Evolutionary conservation across 148 eudicot species (phyloP), one percentile per base, ranked within the genome.

Genomic region (Tetragonia tetragonoides): DNA sequence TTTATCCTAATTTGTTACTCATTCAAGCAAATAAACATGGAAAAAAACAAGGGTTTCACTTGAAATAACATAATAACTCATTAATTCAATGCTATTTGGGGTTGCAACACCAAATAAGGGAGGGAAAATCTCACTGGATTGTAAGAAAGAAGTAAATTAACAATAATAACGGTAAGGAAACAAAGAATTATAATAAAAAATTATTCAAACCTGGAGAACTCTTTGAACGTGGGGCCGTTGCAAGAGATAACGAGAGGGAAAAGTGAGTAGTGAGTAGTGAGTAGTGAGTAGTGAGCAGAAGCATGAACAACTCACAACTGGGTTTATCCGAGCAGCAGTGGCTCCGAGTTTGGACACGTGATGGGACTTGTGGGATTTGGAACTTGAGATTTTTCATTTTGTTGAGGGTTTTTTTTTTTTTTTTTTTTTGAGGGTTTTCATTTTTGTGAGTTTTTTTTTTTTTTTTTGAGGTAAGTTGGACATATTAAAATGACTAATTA

Each of bases 331-430:
- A 20, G 68, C 46, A 46, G 68, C 46, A 69, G 60, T 77, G 80
- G 74, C 59, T 68, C 46, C 8, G 56, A 77, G 59, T 60, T 69
- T 23, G 57, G 74, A 77, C 80, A 77, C 80, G 80, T 77, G 74
- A 69, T 24, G n/a, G 39, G 10, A 53, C 41, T 67, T 21, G 14
- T 28, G 34, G 34, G 1, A 28, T 28, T 28, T 28, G 34, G 34
- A 28, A 49, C 53, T 49, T 49, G 10, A 2, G 53, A 49, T 10
- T 10, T 49, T 49, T 10, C 11, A 34, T 17, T 23, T 4, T 24
- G 3, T 1, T 23, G 66, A 28, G n/a, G n/a, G n/a, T n/a, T n/a
- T n/a, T n/a, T n/a, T 10, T 23, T 38, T 63, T n/a, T 61, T 62
- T 21, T 0, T 62, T 62, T 28, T 21, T 21, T 23, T n/a, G 24